Conservation (phyloP, 164 flowering plant species). For the Nelumbo lutea region DNA sequence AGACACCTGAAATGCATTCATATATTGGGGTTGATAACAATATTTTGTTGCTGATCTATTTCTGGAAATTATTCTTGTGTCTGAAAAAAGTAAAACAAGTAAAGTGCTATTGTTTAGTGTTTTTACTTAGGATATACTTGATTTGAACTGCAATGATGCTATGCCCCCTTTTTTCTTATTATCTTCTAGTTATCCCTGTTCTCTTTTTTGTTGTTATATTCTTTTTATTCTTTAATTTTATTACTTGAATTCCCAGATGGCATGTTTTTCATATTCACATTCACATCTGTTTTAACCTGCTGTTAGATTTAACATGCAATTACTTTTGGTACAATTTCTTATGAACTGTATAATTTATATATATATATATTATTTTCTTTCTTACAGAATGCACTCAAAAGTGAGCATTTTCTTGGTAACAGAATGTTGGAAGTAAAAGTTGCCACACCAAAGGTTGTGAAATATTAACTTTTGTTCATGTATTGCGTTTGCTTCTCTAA, state of each 20-base stretch:
- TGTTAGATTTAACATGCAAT: neutral
- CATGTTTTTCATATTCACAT: neutral
- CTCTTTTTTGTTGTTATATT: neutral
- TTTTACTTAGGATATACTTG: too few relatives aligned
- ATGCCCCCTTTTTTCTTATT: too few relatives aligned
- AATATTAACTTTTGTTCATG: neutral
- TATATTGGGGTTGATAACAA: too few relatives aligned
- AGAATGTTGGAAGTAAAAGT: conserved; percentile 91
- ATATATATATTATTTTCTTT: conserved; percentile 5
- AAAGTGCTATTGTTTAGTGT: too few relatives aligned
- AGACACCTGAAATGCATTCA: too few relatives aligned
- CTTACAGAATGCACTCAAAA: conserved; percentile 57
- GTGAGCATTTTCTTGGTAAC: conserved; percentile 81
- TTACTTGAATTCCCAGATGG: neutral
- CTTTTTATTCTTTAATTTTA: neutral
- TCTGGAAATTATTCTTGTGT: too few relatives aligned
- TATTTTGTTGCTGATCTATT: too few relatives aligned
- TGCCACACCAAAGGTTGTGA: conserved; percentile 91
- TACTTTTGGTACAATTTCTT: neutral
- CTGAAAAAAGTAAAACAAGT: too few relatives aligned
- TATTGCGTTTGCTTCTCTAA: neutral
- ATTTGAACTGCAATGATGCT: too few relatives aligned
- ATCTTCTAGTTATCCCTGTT: too few relatives aligned
- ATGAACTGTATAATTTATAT: neutral
- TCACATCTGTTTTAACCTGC: neutral